Evolutionary conservation across 257 asterid genomes (phyloP).

Genomic region (Lycium ferocissimum): DNA sequence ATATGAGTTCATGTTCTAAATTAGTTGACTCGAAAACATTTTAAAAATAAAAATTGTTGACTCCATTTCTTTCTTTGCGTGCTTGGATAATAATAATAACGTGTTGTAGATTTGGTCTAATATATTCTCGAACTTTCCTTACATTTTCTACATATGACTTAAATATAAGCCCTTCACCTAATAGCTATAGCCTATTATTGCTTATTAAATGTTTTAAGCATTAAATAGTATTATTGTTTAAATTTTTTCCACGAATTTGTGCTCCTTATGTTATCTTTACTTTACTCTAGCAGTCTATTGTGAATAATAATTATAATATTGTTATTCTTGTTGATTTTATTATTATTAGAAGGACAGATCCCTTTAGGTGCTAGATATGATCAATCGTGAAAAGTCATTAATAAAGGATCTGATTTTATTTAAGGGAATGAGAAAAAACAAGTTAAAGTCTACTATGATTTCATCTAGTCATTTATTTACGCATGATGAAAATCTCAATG

Average conservation of each 20-base stretch:
- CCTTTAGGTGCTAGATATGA: neutral
- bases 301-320: too few relatives aligned
- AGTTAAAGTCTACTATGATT: neutral
- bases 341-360: neutral
- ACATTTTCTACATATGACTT: neutral
- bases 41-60: neutral
- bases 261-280: neutral
- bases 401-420: neutral
- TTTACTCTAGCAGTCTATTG: neutral
- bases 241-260: neutral
- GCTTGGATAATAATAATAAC: neutral
- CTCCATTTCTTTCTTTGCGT: neutral
- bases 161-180: neutral
- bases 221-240: neutral
- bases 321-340: neutral
- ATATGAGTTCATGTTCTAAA: constrained; percentile 14
- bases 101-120: constrained; percentile 24
- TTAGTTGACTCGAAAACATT: neutral
- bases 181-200: neutral
- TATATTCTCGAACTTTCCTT: neutral
- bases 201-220: neutral
- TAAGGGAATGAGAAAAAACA: neutral
- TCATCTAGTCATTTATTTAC: too few relatives aligned
- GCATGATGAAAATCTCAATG: too few relatives aligned
- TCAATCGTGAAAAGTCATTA: neutral